phyloP scores from a whole-genome alignment of 1,139 yeast genomes.

The Entelexis paramagnoliae region DNA sequence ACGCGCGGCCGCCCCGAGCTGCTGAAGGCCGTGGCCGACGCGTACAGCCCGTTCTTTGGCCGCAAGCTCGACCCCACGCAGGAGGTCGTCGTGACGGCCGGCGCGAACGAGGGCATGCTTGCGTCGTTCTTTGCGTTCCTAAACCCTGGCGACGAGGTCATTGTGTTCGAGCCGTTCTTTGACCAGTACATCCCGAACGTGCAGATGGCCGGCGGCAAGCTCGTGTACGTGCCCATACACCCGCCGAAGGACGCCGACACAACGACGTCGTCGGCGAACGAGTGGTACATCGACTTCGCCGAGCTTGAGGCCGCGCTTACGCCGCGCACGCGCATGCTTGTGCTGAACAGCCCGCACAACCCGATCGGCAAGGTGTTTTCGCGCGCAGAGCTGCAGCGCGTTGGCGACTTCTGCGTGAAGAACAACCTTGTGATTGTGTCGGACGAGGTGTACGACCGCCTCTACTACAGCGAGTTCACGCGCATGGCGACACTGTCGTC shows the following conservation, averaged over 20 bases:
- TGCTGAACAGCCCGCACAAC: conserved; percentile 88
- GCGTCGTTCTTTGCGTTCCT: conserved; percentile 76
- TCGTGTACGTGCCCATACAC: conserved; percentile 70
- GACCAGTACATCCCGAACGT: conserved; percentile 93
- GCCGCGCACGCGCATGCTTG: conserved; percentile 69
- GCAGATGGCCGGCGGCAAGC: conserved; percentile 85
- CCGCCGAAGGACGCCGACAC: conserved; percentile 66
- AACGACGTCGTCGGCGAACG: conserved; percentile 64
- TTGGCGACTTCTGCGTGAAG: conserved; percentile 75
- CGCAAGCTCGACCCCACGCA: conserved; percentile 48
- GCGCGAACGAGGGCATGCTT: conserved; percentile 93
- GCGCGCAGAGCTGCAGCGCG: conserved; percentile 54
- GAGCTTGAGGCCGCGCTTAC: conserved; percentile 62
- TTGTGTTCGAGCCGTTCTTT: conserved; percentile 95
- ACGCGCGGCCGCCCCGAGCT: conserved; percentile 79
- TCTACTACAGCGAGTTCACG: conserved; percentile 64
- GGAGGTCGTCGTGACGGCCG: conserved; percentile 77
- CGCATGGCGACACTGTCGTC: conserved; percentile 76
- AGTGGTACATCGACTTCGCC: conserved; percentile 78
- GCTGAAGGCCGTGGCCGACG: conserved; percentile 53
- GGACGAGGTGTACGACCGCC: conserved; percentile 91
- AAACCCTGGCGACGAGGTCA: conserved; percentile 84
- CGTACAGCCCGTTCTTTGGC: conserved; percentile 52
- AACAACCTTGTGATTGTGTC: conserved; percentile 72
- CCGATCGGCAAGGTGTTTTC: conserved; percentile 89